Percentiles rank a stretch among this genome's conserved stretches.
These are phyloP conservation scores for Leccinum disarticulatum DNA, from an alignment of 768 basidiomycete species.

Conservation along the genomic window DNA sequence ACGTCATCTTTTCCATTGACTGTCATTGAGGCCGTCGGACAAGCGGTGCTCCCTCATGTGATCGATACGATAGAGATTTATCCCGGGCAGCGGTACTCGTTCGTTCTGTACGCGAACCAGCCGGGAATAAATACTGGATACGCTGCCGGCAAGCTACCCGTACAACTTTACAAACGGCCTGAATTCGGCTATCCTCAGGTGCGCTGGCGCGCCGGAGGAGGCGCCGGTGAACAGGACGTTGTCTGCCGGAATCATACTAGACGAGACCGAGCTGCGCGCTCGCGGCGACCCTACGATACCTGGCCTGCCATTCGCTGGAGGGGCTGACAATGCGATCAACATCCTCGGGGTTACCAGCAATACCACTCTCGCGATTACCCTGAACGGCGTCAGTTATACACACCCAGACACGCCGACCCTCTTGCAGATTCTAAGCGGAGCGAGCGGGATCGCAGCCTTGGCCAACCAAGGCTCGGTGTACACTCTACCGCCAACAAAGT, in stretches of 20 bases:
- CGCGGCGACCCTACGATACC: slow-evolving; percentile 28
- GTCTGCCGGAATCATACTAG: slow-evolving; percentile 20
- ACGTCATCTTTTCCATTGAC: slow-evolving; percentile 47
- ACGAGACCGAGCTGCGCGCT: slow-evolving; percentile 40
- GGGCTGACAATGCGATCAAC: slow-evolving; percentile 41
- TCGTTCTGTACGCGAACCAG: slow-evolving; percentile 38
- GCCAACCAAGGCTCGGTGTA: slow-evolving; percentile 43
- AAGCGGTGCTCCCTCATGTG: slow-evolving; percentile 35
- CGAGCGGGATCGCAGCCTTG: slow-evolving; percentile 33
- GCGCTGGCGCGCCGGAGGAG: slow-evolving; percentile 34
- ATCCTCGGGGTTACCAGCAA: slow-evolving; percentile 35
- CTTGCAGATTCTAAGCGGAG: slow-evolving; percentile 45
- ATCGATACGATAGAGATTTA: slow-evolving; percentile 46
- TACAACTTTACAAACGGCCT: slow-evolving; percentile 27
- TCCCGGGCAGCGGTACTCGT: slow-evolving; percentile 52
- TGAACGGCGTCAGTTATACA: slow-evolving; percentile 36
- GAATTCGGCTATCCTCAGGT: slow-evolving; percentile 46
- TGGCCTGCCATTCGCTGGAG: slow-evolving; percentile 36
- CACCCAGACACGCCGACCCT: slow-evolving; percentile 43
- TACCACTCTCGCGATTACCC: slow-evolving; percentile 22
- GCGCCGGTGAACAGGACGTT: slow-evolving; percentile 32
- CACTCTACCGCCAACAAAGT: slow-evolving; percentile 43
- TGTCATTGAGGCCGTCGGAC: slow-evolving; percentile 48
- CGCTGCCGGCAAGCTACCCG: slow-evolving; percentile 28
- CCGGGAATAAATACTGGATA: slow-evolving; percentile 41